Evolutionary conservation across 116 monocot species (phyloP), one percentile per base, ranked within the genome.

Genomic region (Phalaenopsis hybrid): DNA sequence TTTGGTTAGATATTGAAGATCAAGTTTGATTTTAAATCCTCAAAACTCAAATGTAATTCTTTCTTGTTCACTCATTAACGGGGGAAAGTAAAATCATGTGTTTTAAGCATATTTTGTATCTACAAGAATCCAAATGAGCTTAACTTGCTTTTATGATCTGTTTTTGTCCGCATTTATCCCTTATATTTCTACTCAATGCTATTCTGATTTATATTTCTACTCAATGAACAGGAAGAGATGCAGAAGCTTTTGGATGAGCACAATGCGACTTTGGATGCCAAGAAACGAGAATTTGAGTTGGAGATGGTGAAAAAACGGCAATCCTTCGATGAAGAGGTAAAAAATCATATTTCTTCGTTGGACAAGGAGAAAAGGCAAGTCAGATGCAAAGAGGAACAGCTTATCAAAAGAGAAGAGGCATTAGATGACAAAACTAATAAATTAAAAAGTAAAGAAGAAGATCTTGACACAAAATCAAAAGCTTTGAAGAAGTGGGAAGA

Each of bases 191-290:
- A 45, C 7, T 33, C 15, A 55, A 55, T 55, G 55, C 15, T 50
- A 50, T 50, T 55, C 55, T 55, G 12, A 75, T n/a, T 46, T 75
- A 75, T 20, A 33, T 75, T 46, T 75, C 55, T 55, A 55, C 55
- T 75, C 43, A 73, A 34, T 51, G 44, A 48, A 57, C 72, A 98
- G 94, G 86, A 88, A 82, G 98, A 87, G 83, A 85, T 98, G 1
- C 93, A 98, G 83, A 94, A 92, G 89, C 86, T 92, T 77, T 52
- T 98, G 79, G 93, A 95, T 83, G 82, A 95, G 11, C 94, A 98
- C 74, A 87, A 85, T 57, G 81, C 81, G 17, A 34, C 44, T 45
- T 81, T 98, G 77, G 86, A 89, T 82, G 82, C 84, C 23, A 94
- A 94, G 81, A 88, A 81, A 43, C 86, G 74, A 20, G 98, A 92